A percentile compares a stretch with the other conserved stretches of the same genome.
Evolutionary conservation across 2,329 filamentous ascomycete species (phyloP).

Genomic region (Rhynchosporium graminicola): DNA sequence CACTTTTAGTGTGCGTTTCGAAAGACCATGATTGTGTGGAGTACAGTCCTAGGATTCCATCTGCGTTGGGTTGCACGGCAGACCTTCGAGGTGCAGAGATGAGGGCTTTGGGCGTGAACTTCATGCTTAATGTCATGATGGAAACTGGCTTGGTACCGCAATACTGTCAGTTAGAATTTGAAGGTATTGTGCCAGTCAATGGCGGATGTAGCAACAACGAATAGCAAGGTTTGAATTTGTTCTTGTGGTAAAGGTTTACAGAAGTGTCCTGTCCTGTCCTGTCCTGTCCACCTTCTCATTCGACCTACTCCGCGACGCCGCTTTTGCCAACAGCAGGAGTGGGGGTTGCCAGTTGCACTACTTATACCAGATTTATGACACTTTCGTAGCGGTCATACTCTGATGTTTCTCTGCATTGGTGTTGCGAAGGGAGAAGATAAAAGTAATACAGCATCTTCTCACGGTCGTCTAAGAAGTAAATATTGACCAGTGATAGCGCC

Average conservation of each 20-base stretch:
- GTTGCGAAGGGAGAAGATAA: no score
- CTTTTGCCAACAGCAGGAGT: background rate
- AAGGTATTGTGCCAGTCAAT: background rate
- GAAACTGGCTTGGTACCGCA: background rate
- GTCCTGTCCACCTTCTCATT: no score
- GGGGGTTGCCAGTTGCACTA: background rate
- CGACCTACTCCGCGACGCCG: background rate
- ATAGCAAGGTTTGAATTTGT: background rate
- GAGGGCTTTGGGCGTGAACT: slow-evolving; percentile 76
- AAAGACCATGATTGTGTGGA: slow-evolving; percentile 80
- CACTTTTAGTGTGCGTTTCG: slow-evolving; percentile 66
- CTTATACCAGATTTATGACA: background rate
- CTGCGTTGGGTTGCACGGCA: slow-evolving; percentile 66
- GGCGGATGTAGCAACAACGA: background rate
- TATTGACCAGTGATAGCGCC: background rate
- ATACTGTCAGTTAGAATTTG: background rate
- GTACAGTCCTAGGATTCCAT: slow-evolving; percentile 65
- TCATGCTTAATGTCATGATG: slow-evolving; percentile 70
- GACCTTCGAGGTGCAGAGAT: slow-evolving; percentile 75
- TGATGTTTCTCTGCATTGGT: no score
- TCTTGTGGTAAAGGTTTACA: no score
- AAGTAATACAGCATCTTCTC: no score
- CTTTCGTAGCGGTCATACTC: background rate
- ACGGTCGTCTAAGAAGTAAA: no score
- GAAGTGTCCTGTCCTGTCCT: no score